Base-by-base conservation (phyloP, 2,329 filamentous ascomycete species). In the Pyrenophora seminiperda region DNA sequence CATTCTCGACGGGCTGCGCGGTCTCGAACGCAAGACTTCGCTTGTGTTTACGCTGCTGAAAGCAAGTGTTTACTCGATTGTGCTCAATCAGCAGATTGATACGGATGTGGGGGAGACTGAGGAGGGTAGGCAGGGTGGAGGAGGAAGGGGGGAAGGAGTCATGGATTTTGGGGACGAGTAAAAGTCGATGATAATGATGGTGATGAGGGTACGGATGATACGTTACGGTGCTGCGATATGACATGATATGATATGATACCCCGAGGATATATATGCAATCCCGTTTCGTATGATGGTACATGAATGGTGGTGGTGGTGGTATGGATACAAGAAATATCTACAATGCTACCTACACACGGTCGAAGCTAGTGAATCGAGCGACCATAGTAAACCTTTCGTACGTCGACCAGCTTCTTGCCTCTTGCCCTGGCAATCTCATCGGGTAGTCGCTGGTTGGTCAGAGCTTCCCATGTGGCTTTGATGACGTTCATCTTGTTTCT, bases 401-500 rank as follows among this genome's bases (percentile, higher is more conserved):
- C 90, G 78, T 99, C 94, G 27, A 99, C 91, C 69, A 99, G 73
- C 83, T 99, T 99, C 83, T 90, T 93, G 54, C 94, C 93, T 58
- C 92, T 80, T 43, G 91, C 93, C 41, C 89, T 83, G 48, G 94
- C 94, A 69, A 99, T 87, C 70, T 93, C 86, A 72, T 97, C 90
- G 0, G 94, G 94, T 68, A 96, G 81, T 54, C 84, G 84, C 78
- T 99, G 94, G 77, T 81, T 88, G 73, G 84, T 83, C 56, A 99
- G 79, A 4, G 92, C 93, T 73, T 93, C 75, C 75, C 89, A 90
- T 32, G 91, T 83, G 11, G 94, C 94, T 79, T 97, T 97, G 76
- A 96, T 89, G 14, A 92, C 90, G 79, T 99, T 99, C 91, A 97
- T 96, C 62, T 91, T 91, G 80, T 96, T 97, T 67, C 92, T 85